phyloP scores from a whole-genome alignment of 352 stramenopile species.

The Globisporangium spiculum region DNA sequence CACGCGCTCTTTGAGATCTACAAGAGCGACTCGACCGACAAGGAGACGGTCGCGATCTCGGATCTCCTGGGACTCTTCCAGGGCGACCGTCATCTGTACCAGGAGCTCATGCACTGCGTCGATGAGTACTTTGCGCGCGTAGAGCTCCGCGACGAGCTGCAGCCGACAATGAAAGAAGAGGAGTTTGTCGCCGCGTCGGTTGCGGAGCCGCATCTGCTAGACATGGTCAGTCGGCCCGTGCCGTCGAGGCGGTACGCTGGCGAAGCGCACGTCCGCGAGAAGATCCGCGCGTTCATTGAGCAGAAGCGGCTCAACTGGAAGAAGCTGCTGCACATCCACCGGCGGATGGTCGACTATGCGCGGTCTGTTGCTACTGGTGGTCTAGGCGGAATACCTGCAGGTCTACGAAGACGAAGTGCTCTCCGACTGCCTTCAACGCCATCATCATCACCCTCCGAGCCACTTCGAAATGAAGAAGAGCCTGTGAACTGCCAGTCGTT shows the following conservation, averaged over 20 bases:
- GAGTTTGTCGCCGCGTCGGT: conserved; percentile 39
- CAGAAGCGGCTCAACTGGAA: conserved; percentile 24
- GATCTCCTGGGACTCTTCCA: conserved; percentile 46
- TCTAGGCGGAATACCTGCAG: background rate
- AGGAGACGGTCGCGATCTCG: conserved; percentile 34
- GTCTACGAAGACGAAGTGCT: background rate
- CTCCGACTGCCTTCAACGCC: background rate
- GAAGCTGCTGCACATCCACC: conserved; percentile 26
- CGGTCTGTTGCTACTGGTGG: background rate
- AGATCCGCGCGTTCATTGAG: conserved; percentile 29
- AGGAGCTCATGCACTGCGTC: conserved; percentile 43
- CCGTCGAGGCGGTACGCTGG: conserved; percentile 24
- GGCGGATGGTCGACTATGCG: conserved; percentile 16
- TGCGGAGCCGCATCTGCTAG: conserved; percentile 35
- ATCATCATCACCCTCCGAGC: background rate
- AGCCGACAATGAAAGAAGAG: conserved; percentile 32
- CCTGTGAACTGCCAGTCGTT: conserved; percentile 5
- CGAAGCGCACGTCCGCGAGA: conserved; percentile 34
- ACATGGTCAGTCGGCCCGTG: conserved; percentile 33
- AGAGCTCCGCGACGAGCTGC: conserved; percentile 29
- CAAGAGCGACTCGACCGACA: conserved; percentile 18
- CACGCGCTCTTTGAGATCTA: conserved; percentile 41
- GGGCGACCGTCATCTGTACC: conserved; percentile 38
- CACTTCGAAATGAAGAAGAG: background rate
- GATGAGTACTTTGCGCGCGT: conserved; percentile 49